Conservation (phyloP, 768 basidiomycete genomes). For the Cytidiella melzeri region DNA sequence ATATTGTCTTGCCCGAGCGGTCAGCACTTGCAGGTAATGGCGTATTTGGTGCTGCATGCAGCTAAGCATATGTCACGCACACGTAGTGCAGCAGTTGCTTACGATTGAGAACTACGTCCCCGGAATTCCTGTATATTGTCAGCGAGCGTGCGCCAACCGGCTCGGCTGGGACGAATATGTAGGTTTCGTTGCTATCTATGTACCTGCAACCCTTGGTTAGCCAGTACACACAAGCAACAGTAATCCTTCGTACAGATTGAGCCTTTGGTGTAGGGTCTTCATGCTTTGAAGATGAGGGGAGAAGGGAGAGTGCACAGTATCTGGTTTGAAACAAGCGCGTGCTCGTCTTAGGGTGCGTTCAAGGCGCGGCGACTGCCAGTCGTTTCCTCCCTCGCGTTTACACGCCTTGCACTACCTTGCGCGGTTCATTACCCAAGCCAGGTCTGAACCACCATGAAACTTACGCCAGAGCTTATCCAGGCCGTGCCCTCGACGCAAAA, state of each 20-base stretch:
- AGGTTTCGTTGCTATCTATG: constrained; percentile 64
- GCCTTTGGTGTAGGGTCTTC: constrained; percentile 66
- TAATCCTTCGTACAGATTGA: constrained; percentile 48
- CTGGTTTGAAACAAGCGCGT: constrained; percentile 2
- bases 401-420: not conserved
- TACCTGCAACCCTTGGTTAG: constrained; percentile 43
- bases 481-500: constrained; percentile 74
- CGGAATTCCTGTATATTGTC: constrained; percentile 68
- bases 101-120: constrained; percentile 70
- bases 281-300: constrained; percentile 38
- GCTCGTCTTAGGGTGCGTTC: not conserved
- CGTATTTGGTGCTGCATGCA: constrained; percentile 43
- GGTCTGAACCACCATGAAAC: constrained; percentile 52
- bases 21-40: constrained; percentile 48
- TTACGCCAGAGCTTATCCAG: constrained; percentile 90
- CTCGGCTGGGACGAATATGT: constrained; percentile 70
- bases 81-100: constrained; percentile 17
- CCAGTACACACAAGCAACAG: constrained; percentile 2
- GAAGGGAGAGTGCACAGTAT: constrained; percentile 7
- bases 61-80: not conserved
- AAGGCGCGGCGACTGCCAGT: not conserved
- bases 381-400: not conserved
- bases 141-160: constrained; percentile 57
- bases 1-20: constrained; percentile 58
- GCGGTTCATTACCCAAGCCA: not conserved